phyloP scores from a whole-genome alignment of 129 eudicot species.

The Flaveria sonorensis region DNA sequence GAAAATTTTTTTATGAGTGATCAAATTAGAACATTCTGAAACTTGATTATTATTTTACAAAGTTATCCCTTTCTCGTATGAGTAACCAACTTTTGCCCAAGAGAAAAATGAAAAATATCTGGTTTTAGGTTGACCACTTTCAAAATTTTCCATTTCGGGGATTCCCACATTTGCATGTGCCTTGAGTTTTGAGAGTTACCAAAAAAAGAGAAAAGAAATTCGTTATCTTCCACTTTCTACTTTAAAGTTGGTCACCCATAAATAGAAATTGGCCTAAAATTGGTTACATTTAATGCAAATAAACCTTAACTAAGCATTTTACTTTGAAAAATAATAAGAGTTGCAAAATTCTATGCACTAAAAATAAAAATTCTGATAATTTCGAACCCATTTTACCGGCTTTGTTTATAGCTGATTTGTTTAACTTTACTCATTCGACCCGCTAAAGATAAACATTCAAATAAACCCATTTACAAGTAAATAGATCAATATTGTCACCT shows the following conservation, averaged over 20 bases:
- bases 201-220: not conserved
- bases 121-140: not conserved
- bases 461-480: not conserved
- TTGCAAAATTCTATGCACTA: not conserved
- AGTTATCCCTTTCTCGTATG: not conserved
- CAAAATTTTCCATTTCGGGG: not conserved
- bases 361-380: not conserved
- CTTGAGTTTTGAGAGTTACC: not conserved
- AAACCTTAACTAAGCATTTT: not conserved
- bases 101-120: not conserved
- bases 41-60: no score
- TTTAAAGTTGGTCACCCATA: not conserved
- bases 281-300: not conserved
- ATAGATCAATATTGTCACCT: not conserved
- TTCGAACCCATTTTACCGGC: not conserved
- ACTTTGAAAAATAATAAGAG: not conserved
- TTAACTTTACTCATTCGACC: not conserved
- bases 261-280: not conserved
- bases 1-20: not conserved
- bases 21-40: not conserved
- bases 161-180: not conserved
- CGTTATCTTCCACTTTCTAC: constrained; percentile 5
- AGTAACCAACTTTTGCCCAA: not conserved
- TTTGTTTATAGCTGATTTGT: not conserved
- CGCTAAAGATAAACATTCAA: not conserved